Conservation (phyloP, 2,329 filamentous ascomycete genomes). For the Neonectria magnoliae region DNA sequence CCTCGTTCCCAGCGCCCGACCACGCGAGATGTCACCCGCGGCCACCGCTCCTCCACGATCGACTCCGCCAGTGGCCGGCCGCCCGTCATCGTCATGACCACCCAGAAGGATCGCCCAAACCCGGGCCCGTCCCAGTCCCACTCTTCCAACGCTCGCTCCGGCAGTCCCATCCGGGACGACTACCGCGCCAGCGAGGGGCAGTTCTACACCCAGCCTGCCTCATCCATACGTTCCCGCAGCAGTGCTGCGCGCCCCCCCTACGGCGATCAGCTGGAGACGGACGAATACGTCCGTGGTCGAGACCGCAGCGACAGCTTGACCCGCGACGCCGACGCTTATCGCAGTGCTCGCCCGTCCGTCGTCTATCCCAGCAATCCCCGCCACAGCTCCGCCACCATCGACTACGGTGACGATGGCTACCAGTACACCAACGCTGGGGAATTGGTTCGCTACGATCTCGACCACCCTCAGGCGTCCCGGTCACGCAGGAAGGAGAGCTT, state of each 20-base stretch:
- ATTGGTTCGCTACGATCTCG: constrained; percentile 69
- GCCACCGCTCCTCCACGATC: constrained; percentile 60
- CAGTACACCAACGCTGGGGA: constrained; percentile 73
- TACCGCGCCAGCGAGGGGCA: constrained; percentile 62
- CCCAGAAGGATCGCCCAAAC: constrained; percentile 55
- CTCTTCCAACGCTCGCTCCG: constrained; percentile 46
- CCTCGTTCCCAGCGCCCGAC: constrained; percentile 58
- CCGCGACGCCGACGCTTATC: constrained; percentile 57
- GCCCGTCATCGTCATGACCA: constrained; percentile 67
- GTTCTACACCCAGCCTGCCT: constrained; percentile 68
- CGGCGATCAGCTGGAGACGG: constrained; percentile 60
- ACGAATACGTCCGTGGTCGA: constrained; percentile 61
- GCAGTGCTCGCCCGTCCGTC: constrained; percentile 57
- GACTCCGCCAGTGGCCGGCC: constrained; percentile 59
- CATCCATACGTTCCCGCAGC: constrained; percentile 63
- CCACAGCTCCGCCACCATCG: constrained; percentile 56
- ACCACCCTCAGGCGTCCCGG: constrained; percentile 57
- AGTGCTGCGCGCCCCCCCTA: constrained; percentile 57
- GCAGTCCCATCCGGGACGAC: constrained; percentile 62
- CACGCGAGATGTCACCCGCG: constrained; percentile 58
- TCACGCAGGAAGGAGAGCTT: constrained; percentile 63
- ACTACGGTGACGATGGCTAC: constrained; percentile 68
- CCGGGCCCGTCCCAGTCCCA: constrained; percentile 54
- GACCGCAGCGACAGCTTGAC: constrained; percentile 59
- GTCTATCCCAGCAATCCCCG: constrained; percentile 57